phyloP scores from a whole-genome alignment of 805 yeast species.

The Metschnikowia matae region DNA sequence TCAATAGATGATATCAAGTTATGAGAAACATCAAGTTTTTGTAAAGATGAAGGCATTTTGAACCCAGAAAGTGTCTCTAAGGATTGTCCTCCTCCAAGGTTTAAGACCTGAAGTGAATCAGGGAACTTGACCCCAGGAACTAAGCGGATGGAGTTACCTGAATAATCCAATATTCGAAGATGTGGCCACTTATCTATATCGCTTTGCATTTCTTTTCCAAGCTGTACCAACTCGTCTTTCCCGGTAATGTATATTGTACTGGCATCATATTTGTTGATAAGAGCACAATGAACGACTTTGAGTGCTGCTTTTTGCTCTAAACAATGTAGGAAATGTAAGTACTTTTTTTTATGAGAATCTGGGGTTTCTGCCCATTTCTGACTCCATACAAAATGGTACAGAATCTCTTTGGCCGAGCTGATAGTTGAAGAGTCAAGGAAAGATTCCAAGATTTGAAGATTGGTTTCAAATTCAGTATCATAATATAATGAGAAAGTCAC shows the following conservation, averaged over 20 bases:
- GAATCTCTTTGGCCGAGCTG: not conserved
- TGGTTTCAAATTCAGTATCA: not conserved
- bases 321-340: conserved; percentile 22
- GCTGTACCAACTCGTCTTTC: conserved; percentile 26
- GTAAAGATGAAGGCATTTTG: conserved; percentile 32
- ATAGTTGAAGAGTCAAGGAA: not conserved
- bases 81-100: conserved; percentile 38
- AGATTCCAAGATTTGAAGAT: not conserved
- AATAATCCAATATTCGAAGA: conserved; percentile 33
- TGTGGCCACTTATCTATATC: conserved; percentile 35
- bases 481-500: not conserved
- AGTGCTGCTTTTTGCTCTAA: conserved; percentile 22
- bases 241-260: conserved; percentile 33
- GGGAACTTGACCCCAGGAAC: conserved; percentile 41
- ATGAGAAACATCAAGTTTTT: conserved; percentile 29
- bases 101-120: conserved; percentile 33
- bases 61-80: conserved; percentile 39
- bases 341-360: conserved; percentile 22
- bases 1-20: conserved; percentile 35
- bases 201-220: conserved; percentile 35
- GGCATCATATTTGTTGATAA: conserved; percentile 35
- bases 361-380: conserved; percentile 31
- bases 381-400: conserved; percentile 34
- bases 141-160: conserved; percentile 33
- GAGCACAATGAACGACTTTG: conserved; percentile 36